phyloP scores from a whole-genome alignment of 148 eudicot species.

The Bassia scoparia region DNA sequence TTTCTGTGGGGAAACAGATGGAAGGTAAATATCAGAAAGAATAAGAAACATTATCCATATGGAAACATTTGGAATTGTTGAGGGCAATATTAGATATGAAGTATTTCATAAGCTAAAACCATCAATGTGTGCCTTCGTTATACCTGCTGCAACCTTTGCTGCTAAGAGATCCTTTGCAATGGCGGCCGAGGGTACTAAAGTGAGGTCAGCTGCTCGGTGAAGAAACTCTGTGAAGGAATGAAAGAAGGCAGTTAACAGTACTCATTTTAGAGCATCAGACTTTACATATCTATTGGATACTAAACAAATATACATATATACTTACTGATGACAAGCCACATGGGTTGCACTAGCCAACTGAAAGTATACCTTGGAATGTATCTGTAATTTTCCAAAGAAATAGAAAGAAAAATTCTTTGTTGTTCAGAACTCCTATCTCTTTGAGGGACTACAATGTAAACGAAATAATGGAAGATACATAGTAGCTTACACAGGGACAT shows the following conservation, averaged over 20 bases:
- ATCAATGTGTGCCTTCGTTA: neutral
- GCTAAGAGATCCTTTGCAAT: constrained; percentile 85
- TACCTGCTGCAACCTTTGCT: constrained; percentile 88
- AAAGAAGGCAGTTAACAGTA: neutral
- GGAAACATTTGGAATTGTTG: neutral
- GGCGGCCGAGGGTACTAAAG: constrained; percentile 94
- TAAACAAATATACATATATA: neutral
- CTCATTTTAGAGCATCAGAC: neutral
- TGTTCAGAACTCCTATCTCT: neutral
- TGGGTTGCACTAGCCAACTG: constrained; percentile 97
- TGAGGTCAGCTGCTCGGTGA: constrained; percentile 89
- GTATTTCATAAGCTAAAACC: neutral
- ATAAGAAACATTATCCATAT: neutral
- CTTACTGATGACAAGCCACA: constrained; percentile 96
- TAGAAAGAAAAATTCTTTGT: constrained; percentile 8
- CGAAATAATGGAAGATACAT: neutral
- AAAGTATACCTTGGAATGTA: constrained; percentile 96
- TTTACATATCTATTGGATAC: neutral
- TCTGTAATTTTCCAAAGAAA: constrained; percentile 42
- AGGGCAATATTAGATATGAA: neutral
- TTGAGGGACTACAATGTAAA: neutral
- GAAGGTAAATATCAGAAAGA: neutral
- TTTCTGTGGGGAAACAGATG: constrained; percentile 33
- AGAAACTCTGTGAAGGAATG: constrained; percentile 62
- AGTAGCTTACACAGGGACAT: constrained; percentile 85